Percentiles rank a stretch among this genome's conserved stretches.
Evolutionary conservation across 768 basidiomycete genomes (phyloP).

Genomic region (Tricholoma flavovirens): DNA sequence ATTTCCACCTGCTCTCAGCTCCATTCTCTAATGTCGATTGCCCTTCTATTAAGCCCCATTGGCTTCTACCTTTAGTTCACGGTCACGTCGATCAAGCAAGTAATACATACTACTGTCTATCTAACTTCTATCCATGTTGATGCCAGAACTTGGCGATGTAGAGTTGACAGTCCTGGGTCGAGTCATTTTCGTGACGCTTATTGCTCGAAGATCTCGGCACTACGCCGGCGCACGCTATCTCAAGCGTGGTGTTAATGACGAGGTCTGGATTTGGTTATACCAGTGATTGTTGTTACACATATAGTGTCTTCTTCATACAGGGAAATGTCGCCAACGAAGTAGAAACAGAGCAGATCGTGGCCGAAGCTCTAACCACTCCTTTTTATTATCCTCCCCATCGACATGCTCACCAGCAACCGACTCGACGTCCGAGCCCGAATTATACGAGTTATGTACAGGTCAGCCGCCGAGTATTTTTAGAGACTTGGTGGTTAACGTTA

Average conservation of each 20-base stretch:
- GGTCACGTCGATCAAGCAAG: conserved; percentile 99
- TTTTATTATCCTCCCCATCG: conserved; percentile 68
- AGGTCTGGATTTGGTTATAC: conserved; percentile 42
- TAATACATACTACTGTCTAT: conserved; percentile 37
- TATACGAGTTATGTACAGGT: conserved; percentile 96
- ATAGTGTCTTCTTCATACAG: conserved; percentile 32
- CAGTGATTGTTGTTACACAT: neutral
- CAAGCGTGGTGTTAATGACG: conserved; percentile 90
- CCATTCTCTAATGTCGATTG: conserved; percentile 48
- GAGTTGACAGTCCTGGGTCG: conserved; percentile 88
- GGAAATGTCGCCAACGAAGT: conserved; percentile 99
- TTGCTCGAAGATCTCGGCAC: conserved; percentile 89
- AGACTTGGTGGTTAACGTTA: neutral
- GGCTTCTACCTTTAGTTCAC: conserved; percentile 89
- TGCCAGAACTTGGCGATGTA: conserved; percentile 23
- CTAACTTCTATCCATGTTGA: neutral
- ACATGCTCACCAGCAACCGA: conserved; percentile 25
- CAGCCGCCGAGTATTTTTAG: conserved; percentile 4
- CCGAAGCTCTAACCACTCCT: conserved; percentile 82
- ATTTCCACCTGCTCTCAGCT: conserved; percentile 75
- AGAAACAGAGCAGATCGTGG: conserved; percentile 96
- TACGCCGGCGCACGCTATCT: conserved; percentile 94
- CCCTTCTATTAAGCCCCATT: conserved; percentile 52
- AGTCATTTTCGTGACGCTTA: conserved; percentile 89
- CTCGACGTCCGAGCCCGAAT: conserved; percentile 67